Conservation (phyloP, 2,329 filamentous ascomycete genomes). For the Microdochium paspali region DNA sequence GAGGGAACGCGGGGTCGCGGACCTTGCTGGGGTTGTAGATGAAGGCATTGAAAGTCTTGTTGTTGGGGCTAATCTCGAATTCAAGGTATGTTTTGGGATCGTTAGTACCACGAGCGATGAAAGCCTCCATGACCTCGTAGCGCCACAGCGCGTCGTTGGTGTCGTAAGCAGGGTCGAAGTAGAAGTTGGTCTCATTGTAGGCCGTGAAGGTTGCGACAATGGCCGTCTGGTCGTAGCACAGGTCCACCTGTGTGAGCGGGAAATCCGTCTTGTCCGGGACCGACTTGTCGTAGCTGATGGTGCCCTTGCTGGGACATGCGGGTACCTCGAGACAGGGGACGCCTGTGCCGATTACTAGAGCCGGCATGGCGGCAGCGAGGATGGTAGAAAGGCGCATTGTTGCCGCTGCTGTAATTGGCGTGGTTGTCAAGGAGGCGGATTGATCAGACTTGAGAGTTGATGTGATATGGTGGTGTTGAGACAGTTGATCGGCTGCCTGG, state of each 20-base stretch:
- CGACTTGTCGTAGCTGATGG: slow-evolving; percentile 27
- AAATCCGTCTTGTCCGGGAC: slow-evolving; percentile 31
- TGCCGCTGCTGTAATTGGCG: neutral
- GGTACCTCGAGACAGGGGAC: slow-evolving; percentile 24
- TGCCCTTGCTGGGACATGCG: slow-evolving; percentile 24
- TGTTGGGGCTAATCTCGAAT: slow-evolving; percentile 40
- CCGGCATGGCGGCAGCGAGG: neutral
- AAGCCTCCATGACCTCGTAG: slow-evolving; percentile 42
- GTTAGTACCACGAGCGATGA: slow-evolving; percentile 32
- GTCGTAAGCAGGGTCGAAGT: slow-evolving; percentile 29
- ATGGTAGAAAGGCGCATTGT: neutral
- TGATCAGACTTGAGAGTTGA: neutral
- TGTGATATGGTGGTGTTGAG: neutral
- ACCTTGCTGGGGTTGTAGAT: slow-evolving; percentile 40
- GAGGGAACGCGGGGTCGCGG: slow-evolving; percentile 27
- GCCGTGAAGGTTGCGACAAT: slow-evolving; percentile 34
- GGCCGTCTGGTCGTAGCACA: slow-evolving; percentile 33
- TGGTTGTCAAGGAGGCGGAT: neutral
- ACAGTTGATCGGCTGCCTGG: too few species aligned
- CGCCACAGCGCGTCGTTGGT: slow-evolving; percentile 37
- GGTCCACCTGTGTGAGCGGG: slow-evolving; percentile 31
- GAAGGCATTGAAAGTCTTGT: slow-evolving; percentile 40
- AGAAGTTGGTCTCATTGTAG: slow-evolving; percentile 34
- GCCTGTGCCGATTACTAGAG: slow-evolving; percentile 1
- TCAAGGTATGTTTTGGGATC: slow-evolving; percentile 40